Evolutionary conservation across 75 land plant genomes (phyloP).

Genomic region (Sequoia sempervirens): DNA sequence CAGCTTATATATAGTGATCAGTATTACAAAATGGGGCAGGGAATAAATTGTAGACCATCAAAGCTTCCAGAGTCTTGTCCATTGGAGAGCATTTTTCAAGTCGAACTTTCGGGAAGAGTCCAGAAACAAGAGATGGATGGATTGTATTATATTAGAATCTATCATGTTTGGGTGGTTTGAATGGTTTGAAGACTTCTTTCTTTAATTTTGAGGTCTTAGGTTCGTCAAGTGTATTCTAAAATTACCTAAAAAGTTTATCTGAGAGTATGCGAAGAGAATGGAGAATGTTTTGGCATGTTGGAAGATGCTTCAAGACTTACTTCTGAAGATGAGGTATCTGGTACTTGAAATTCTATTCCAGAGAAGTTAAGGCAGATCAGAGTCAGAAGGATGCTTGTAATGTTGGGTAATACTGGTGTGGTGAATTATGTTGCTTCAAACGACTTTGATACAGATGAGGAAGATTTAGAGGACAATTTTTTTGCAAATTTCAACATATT

Average conservation of each 20-base stretch:
- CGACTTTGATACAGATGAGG: too few species aligned
- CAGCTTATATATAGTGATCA: too few species aligned
- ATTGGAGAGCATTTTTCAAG: slow-evolving; percentile 79
- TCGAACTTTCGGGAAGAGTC: slow-evolving; percentile 80
- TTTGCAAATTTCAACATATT: too few species aligned
- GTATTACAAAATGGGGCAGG: slow-evolving; percentile 18
- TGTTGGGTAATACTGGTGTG: too few species aligned
- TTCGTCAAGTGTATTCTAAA: background rate
- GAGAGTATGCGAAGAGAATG: background rate
- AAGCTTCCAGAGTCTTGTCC: slow-evolving; percentile 73
- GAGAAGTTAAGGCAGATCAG: slow-evolving; percentile 2
- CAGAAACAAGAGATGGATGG: slow-evolving; percentile 65
- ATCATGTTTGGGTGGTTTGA: background rate
- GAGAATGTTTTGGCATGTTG: background rate
- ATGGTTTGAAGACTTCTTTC: slow-evolving; percentile 5
- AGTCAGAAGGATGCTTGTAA: slow-evolving; percentile 3
- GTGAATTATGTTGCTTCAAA: too few species aligned
- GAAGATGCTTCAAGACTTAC: slow-evolving; percentile 1
- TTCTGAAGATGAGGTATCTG: background rate
- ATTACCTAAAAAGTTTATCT: background rate
- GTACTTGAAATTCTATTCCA: slow-evolving; percentile 7
- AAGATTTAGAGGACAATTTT: too few species aligned
- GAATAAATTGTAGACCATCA: slow-evolving; percentile 62
- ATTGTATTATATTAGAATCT: slow-evolving; percentile 73
- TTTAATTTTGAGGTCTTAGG: background rate